Percentiles rank a stretch among this genome's conserved stretches.
Evolutionary conservation across 2,329 filamentous ascomycete species (phyloP).

Genomic region (Scytalidium sp.): DNA sequence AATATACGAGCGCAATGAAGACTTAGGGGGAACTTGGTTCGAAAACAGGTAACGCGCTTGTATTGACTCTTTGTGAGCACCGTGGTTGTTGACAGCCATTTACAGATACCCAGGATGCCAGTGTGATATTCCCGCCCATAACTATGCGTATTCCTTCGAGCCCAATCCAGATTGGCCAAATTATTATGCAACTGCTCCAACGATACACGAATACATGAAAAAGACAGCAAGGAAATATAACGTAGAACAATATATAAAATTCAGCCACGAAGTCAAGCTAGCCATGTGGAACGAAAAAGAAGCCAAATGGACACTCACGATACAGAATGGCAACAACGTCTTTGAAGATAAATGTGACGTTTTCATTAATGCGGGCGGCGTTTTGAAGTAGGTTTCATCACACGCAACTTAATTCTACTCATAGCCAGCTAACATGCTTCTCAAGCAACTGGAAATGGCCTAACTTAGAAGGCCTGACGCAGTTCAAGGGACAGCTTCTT

Average conservation of each 20-base stretch:
- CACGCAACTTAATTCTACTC: not conserved
- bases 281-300: slow-evolving; percentile 8
- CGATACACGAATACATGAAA: slow-evolving; percentile 14
- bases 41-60: slow-evolving; percentile 26
- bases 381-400: slow-evolving; percentile 2
- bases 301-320: slow-evolving; percentile 5
- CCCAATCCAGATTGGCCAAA: slow-evolving; percentile 12
- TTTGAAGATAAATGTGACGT: not conserved
- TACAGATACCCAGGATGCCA: slow-evolving; percentile 19
- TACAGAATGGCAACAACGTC: slow-evolving; percentile 7
- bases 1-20: slow-evolving; percentile 48
- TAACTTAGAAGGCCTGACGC: slow-evolving; percentile 44
- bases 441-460: slow-evolving; percentile 41
- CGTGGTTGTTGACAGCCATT: not conserved
- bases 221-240: slow-evolving; percentile 10
- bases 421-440: slow-evolving; percentile 15
- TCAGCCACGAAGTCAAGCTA: slow-evolving; percentile 2
- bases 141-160: slow-evolving; percentile 9
- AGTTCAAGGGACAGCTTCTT: slow-evolving; percentile 50
- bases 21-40: slow-evolving; percentile 34
- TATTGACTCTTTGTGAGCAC: not conserved
- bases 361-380: slow-evolving; percentile 1
- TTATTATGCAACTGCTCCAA: slow-evolving; percentile 10
- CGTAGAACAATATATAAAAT: slow-evolving; percentile 5
- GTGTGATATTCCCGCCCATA: slow-evolving; percentile 13